phyloP scores from a whole-genome alignment of 495 filamentous ascomycete species.

The Neurospora discreta region DNA sequence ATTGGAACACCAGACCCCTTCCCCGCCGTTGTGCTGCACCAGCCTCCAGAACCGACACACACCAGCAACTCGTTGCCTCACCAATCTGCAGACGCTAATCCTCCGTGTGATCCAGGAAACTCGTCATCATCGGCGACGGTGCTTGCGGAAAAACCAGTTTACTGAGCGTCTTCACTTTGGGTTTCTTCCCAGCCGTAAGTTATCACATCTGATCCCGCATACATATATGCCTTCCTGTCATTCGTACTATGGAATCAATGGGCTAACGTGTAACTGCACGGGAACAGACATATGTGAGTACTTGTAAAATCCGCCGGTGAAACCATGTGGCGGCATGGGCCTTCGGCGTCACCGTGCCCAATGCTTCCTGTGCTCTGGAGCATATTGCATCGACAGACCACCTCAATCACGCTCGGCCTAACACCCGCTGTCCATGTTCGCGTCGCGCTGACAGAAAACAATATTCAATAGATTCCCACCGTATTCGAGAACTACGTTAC shows the following conservation, averaged over 20 bases:
- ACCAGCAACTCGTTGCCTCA: not conserved
- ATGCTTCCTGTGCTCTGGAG: not conserved
- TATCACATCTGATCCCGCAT: not conserved
- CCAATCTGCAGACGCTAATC: not conserved
- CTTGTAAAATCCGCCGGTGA: not conserved
- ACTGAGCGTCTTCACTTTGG: constrained; percentile 93
- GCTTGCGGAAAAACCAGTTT: constrained; percentile 98
- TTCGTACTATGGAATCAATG: not conserved
- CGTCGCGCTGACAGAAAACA: not conserved
- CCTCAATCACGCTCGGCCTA: not conserved
- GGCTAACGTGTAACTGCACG: constrained; percentile 8
- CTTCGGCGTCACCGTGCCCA: not conserved
- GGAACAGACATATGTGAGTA: constrained; percentile 60
- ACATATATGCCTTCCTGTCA: not conserved
- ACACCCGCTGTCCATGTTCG: not conserved
- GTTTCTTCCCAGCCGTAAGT: constrained; percentile 95
- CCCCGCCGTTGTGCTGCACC: not conserved
- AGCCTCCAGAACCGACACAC: not conserved
- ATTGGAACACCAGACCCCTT: not conserved
- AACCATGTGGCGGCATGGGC: not conserved
- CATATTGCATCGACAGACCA: not conserved
- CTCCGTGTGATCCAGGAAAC: constrained; percentile 52
- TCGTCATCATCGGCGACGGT: constrained; percentile 98
- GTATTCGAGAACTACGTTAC: constrained; percentile 99
- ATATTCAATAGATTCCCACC: constrained; percentile 67